Base-by-base conservation (phyloP, 345 rosid genomes). In the Euphorbia pulcherrima region DNA sequence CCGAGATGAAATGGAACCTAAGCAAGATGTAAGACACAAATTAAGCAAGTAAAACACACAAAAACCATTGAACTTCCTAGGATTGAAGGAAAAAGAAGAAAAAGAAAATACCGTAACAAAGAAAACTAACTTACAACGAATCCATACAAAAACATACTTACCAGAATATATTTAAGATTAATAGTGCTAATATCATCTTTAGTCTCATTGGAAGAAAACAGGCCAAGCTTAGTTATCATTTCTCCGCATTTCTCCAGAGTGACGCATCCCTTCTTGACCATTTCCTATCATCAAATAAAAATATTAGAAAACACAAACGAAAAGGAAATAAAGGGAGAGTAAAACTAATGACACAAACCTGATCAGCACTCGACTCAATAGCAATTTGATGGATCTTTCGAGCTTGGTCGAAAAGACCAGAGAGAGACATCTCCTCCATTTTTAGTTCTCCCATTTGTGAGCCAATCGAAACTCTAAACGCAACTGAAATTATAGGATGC, bases 161-260 rank as follows among this genome's bases (percentile, higher is more conserved):
- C 99, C 93, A 95, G 62, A 72, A 90, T 62, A 75, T 87, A 92
- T 79, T 95, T 95, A 78, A 92, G 92, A 83, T 86, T 83, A 69
- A 79, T 27, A 13, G 97, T 92, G 87, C 90, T 78, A 40, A 92
- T 89, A 56, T 95, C 98, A 12, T 95, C 96, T 73, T 85, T 92
- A 21, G 94, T 83, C 81, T 95, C 99, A 44, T 92, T 95, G 1
- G 90, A 51, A 0, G 99, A 92, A 80, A 95, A 95, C 54, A 95
- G 69, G 11, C 92, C 98, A 17, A 95, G 79, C 70, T 82, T 92
- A 65, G 76, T 72, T 24, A 95, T 75, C 99, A 90, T 90, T 60
- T 90, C 97, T 71, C 92, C 97, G 54, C 97, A 92, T 79, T 82
- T 95, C 70, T 77, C 74, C 78, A 95, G 73, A 56, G 72, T 79